These are phyloP conservation scores for Monosporozyma siamensis DNA, from an alignment of 805 yeast genomes.

Conservation along the genomic window DNA sequence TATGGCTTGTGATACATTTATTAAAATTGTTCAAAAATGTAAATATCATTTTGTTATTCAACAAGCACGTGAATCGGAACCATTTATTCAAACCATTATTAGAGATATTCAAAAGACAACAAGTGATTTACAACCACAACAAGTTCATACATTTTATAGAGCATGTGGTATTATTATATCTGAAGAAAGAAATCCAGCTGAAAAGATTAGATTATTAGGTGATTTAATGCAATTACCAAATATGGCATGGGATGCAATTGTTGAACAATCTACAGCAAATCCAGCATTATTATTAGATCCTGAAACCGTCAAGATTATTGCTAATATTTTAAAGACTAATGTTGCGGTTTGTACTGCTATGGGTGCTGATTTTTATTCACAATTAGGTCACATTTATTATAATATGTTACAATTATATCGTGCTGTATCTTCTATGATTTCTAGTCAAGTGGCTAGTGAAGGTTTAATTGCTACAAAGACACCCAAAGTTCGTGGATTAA, in stretches of 20 bases:
- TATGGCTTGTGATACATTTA: slow-evolving; percentile 99
- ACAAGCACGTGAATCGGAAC: slow-evolving; percentile 78
- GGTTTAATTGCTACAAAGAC: slow-evolving; percentile 90
- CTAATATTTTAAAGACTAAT: slow-evolving; percentile 89
- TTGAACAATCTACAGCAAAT: slow-evolving; percentile 74
- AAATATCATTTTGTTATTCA: slow-evolving; percentile 87
- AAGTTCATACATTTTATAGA: slow-evolving; percentile 93
- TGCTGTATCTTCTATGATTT: slow-evolving; percentile 81
- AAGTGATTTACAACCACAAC: slow-evolving; percentile 91
- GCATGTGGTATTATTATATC: slow-evolving; percentile 92
- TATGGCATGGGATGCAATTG: slow-evolving; percentile 87
- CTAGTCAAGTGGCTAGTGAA: slow-evolving; percentile 65
- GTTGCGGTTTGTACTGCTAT: slow-evolving; percentile 91
- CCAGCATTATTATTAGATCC: slow-evolving; percentile 68
- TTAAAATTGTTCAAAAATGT: slow-evolving; percentile 90
- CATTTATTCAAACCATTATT: slow-evolving; percentile 86
- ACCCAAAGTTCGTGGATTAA: slow-evolving; percentile 87
- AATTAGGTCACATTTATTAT: slow-evolving; percentile 74
- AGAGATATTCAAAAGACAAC: slow-evolving; percentile 76
- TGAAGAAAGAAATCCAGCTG: slow-evolving; percentile 65
- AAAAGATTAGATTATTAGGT: slow-evolving; percentile 59
- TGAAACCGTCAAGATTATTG: slow-evolving; percentile 85
- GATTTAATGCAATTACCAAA: slow-evolving; percentile 89
- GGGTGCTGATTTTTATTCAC: slow-evolving; percentile 86
- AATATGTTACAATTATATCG: slow-evolving; percentile 84